phyloP scores from a whole-genome alignment of 331 rosid genomes.

The Acacia concinna region DNA sequence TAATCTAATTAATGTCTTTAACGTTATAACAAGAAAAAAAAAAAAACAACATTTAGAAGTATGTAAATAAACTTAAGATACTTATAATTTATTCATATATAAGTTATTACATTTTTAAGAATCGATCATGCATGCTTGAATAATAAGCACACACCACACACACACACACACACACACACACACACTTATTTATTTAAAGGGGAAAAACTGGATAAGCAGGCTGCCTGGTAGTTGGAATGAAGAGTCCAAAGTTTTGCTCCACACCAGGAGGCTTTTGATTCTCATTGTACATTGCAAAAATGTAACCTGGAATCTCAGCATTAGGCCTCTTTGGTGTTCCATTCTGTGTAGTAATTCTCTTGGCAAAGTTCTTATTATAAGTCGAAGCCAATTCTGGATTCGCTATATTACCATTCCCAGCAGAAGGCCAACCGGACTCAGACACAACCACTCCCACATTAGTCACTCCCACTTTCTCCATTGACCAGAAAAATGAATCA shows the following conservation, averaged over 20 bases:
- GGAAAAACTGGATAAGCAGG: conserved; percentile 33
- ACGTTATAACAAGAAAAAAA: not conserved
- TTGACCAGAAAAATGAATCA: conserved; percentile 36
- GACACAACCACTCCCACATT: conserved; percentile 25
- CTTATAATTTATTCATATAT: not conserved
- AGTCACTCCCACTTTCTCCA: conserved; percentile 15
- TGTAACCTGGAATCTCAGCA: conserved; percentile 29
- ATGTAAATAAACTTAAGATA: not conserved
- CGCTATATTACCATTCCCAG: conserved; percentile 15
- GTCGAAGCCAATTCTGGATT: conserved; percentile 8
- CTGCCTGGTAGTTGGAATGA: not conserved
- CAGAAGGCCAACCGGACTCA: conserved; percentile 49
- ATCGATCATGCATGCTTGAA: not conserved
- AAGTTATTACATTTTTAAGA: not conserved
- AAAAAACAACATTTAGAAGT: not conserved
- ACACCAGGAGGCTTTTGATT: conserved; percentile 10
- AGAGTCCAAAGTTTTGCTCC: not conserved
- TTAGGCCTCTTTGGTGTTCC: not conserved
- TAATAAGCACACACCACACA: too few species aligned
- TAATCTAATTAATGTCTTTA: not conserved
- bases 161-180: too few species aligned
- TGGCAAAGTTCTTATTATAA: conserved; percentile 26
- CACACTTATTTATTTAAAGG: not conserved
- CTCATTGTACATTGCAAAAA: conserved; percentile 40
- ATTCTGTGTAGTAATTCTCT: not conserved